Percentiles rank a stretch among this genome's conserved stretches.
These are phyloP conservation scores for Skeletonema tropicum DNA, from an alignment of 108 stramenopile genomes.

Conservation along the genomic window DNA sequence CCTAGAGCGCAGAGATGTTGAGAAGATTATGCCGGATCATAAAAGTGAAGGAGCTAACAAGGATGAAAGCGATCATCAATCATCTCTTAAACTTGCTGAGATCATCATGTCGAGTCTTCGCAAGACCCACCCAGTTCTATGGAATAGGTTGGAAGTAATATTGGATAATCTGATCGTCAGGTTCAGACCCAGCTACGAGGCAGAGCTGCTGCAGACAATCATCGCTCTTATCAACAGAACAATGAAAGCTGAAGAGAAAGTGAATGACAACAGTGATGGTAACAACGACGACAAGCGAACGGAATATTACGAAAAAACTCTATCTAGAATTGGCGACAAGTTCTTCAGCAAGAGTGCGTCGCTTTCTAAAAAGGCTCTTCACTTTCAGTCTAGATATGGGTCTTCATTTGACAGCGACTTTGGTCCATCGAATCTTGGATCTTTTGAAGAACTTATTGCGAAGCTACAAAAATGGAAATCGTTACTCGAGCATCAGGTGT, in stretches of 20 bases:
- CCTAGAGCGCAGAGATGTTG: constrained; percentile 84
- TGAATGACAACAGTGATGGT: constrained; percentile 19
- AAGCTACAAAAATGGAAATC: constrained; percentile 73
- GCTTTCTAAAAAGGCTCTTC: constrained; percentile 65
- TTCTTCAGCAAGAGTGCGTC: constrained; percentile 63
- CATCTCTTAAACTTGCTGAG: constrained; percentile 62
- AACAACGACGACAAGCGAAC: constrained; percentile 58
- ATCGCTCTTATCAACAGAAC: constrained; percentile 78
- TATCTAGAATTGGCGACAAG: constrained; percentile 71
- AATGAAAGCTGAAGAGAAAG: constrained; percentile 41
- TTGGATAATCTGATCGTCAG: constrained; percentile 92
- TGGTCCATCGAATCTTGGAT: not conserved
- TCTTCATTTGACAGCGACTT: constrained; percentile 74
- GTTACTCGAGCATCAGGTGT: constrained; percentile 69
- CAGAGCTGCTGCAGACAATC: constrained; percentile 88
- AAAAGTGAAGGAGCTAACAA: constrained; percentile 29
- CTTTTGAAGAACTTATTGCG: constrained; percentile 46
- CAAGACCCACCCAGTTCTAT: constrained; percentile 84
- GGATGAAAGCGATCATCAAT: constrained; percentile 48
- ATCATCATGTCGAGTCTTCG: constrained; percentile 88
- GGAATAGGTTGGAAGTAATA: constrained; percentile 89
- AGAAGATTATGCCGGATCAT: constrained; percentile 62
- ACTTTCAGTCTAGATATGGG: constrained; percentile 75
- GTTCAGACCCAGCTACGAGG: constrained; percentile 90
- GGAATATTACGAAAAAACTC: constrained; percentile 63